Evolutionary conservation across 768 basidiomycete genomes (phyloP).

Genomic region (Mycena kentingensis): DNA sequence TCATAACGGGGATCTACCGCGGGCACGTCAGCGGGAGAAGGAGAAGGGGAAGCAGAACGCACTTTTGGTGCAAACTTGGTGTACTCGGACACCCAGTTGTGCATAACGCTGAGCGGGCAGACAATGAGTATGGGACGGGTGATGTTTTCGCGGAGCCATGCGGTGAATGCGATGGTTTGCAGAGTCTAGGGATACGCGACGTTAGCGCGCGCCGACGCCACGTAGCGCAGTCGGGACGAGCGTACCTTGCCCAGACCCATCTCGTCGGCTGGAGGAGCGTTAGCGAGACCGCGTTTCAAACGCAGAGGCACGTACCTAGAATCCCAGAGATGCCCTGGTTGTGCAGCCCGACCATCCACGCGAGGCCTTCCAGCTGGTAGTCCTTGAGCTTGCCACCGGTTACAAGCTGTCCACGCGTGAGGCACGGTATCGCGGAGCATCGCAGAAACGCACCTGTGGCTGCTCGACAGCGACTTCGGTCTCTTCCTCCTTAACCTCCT

Average conservation of each 20-base stretch:
- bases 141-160: slow-evolving; percentile 79
- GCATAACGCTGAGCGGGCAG: slow-evolving; percentile 89
- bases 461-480: no score
- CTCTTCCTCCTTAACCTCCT: slow-evolving; percentile 21
- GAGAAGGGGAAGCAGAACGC: slow-evolving; percentile 24
- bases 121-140: slow-evolving; percentile 83
- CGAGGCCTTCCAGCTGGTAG: slow-evolving; percentile 92
- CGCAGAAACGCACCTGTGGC: neutral
- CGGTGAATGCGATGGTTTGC: slow-evolving; percentile 93
- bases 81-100: slow-evolving; percentile 91
- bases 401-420: slow-evolving; percentile 75
- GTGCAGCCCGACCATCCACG: slow-evolving; percentile 92
- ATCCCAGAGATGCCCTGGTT: slow-evolving; percentile 85
- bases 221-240: neutral
- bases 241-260: slow-evolving; percentile 89
- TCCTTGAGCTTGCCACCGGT: slow-evolving; percentile 85
- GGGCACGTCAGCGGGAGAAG: neutral
- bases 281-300: neutral
- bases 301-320: slow-evolving; percentile 49
- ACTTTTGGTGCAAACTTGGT: slow-evolving; percentile 80
- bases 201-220: no score
- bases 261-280: slow-evolving; percentile 71
- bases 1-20: slow-evolving; percentile 77
- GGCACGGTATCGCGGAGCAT: slow-evolving; percentile 31
- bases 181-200: slow-evolving; percentile 74